Conservation (phyloP, 192 early-diverging fungal species). For the Entrophospora sp. region DNA sequence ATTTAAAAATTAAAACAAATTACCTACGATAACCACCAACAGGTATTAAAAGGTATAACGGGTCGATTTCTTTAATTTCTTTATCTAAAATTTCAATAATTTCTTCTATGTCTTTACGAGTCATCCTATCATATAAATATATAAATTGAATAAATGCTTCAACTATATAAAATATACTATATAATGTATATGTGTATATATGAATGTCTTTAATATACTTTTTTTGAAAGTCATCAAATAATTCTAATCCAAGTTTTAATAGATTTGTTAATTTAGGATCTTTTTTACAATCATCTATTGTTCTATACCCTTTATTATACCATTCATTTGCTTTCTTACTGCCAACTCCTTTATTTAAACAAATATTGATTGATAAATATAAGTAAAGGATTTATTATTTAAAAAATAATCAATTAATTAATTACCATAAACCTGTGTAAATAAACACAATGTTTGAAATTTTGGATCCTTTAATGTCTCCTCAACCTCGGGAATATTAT, state of each 20-base stretch:
- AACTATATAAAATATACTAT: too few species aligned
- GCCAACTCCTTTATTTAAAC: conserved; percentile 7
- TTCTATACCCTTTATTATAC: conserved; percentile 24
- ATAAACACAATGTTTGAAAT: conserved; percentile 13
- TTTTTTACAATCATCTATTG: conserved; percentile 20
- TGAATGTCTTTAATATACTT: too few species aligned
- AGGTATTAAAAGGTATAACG: not conserved
- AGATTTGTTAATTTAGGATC: conserved; percentile 4
- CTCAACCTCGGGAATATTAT: conserved; percentile 22
- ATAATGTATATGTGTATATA: too few species aligned
- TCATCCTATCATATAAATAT: conserved; percentile 6
- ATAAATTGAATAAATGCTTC: too few species aligned
- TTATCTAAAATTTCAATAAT: conserved; percentile 21
- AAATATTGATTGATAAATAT: not conserved
- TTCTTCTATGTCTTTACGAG: conserved; percentile 23
- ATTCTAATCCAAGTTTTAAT: conserved; percentile 17
- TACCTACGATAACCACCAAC: conserved; percentile 26
- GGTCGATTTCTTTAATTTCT: conserved; percentile 17
- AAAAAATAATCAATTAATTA: not conserved
- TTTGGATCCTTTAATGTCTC: not conserved
- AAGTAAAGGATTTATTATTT: not conserved
- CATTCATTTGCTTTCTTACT: conserved; percentile 15
- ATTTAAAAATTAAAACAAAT: too few species aligned
- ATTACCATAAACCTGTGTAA: conserved; percentile 24
- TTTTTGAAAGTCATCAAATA: conserved; percentile 20